Base-by-base conservation (phyloP, 148 eudicot genomes). In the Rhododendron ferrugineum region DNA sequence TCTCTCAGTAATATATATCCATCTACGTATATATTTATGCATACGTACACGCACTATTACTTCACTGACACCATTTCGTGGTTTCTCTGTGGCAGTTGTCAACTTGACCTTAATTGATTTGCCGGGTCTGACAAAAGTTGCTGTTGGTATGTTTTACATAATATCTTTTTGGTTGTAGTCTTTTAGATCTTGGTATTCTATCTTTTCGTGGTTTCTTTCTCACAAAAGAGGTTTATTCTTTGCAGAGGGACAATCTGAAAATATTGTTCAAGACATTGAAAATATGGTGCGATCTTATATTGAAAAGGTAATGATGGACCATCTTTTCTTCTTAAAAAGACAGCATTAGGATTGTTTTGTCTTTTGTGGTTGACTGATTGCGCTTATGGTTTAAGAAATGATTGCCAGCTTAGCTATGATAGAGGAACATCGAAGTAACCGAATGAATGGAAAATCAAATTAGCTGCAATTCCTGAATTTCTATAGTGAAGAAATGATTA, bases 61-160 rank as follows among this genome's bases (percentile, higher is more conserved):
- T 23, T 52, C 42, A 54, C 64, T 87, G 83, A 87, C 79, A 6
- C 28, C 58, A 56, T 36, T 86, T 47, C 2, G 1, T 87, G 42
- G 40, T 56, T 44, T 79, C 26, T 78, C 82, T 88, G 80, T 84
- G 80, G 78, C 94, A 96, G 98, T 96, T 91, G 99, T 97, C 90
- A 94, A 97, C 90, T 91, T 97, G 87, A 97, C 99, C 50, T 88
- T 95, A 73, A 88, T 97, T 86, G 99, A 97, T 90, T 89, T 97
- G 86, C 98, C 99, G 70, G 99, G 99, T 85, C 85, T 97, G 88
- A 97, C 99, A 46, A 97, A 97, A 92, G 97, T 97, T 86, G 99
- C 99, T 86, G 92, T 97, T 84, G 99, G 99, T 97, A 91, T 84
- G 96, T 85, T 80, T 20, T 50, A n/a, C 76, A 50, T 81, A 58